Evolutionary conservation across 164 flowering plant species (phyloP), one percentile per base, ranked within the genome.

Genomic region (Hamamelis virginiana): DNA sequence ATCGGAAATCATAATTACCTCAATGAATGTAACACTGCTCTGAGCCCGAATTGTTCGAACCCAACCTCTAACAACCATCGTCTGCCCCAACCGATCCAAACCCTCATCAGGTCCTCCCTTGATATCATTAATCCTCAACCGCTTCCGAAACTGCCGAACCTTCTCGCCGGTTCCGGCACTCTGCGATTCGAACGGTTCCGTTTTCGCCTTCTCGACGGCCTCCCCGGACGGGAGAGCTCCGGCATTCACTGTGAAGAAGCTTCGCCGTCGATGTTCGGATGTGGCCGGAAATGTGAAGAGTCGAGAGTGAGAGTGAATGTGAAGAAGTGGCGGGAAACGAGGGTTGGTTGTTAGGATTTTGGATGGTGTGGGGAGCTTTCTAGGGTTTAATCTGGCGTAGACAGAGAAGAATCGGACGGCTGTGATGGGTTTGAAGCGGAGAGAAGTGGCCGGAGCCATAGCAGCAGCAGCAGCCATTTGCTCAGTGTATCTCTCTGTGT

Each of bases 41-140:
- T 94, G 98, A 28, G 68, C 83, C 22, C 98, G 84, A 52, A 90
- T 81, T 5, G 97, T 92, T 63, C 99, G 80, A 38, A 95, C 99
- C 99, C 99, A 95, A 13, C 99, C 99, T 67, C 64, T 80, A 4
- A 93, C 88, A 8, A 79, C 81, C 45, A 91, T 55, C 2, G 65
- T 82, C 83, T 87, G 84, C 59, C 97, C 97, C 28, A 93, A 67
- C 16, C 82, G 77, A 51, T 73, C 82, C 80, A 92, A 65, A 1
- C 97, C 98, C 73, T 89, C 91, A 28, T 88, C 91, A 0, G 78
- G 72, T 5, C 94, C 98, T 4, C 89, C 89, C 73, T 86, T 91
- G 9, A 96, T 77, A 50, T 93, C 98, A 18, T 65, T 82, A 74
- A 96, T 70, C 81, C 79, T 89, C 78, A 85, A 33, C 72, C 88